Evolutionary conservation across 1,284 basidiomycete genomes (phyloP).

Genomic region (Sanghuangporus baumii): DNA sequence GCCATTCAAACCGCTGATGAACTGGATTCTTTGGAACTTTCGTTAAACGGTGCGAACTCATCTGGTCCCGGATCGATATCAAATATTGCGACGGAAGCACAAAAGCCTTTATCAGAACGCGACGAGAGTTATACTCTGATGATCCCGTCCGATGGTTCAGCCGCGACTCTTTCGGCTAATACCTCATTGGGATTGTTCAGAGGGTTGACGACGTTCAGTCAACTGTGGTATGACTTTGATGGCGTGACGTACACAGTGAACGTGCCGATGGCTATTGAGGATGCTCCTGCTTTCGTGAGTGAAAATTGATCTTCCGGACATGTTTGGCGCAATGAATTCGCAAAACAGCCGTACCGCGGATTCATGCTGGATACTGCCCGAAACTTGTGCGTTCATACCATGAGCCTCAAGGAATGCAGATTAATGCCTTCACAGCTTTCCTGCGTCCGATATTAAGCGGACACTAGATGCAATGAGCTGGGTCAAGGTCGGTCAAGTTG

Average conservation of each 20-base stretch:
- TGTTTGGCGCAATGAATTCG: neutral
- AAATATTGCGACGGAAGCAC: constrained; percentile 50
- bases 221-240: constrained; percentile 62
- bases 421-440: constrained; percentile 42
- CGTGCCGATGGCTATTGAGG: constrained; percentile 55
- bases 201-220: constrained; percentile 79
- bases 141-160: constrained; percentile 54
- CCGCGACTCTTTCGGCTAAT: constrained; percentile 59
- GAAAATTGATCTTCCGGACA: neutral
- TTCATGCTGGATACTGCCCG: constrained; percentile 78
- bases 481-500: constrained; percentile 59
- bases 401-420: neutral
- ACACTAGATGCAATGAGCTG: constrained; percentile 82
- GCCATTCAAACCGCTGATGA: neutral
- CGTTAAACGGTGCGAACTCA: neutral
- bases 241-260: constrained; percentile 50
- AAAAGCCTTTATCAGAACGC: constrained; percentile 45
- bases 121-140: constrained; percentile 64
- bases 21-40: neutral
- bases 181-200: constrained; percentile 74
- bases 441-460: constrained; percentile 60
- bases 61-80: constrained; percentile 16
- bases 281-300: constrained; percentile 58
- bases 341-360: constrained; percentile 64
- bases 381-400: constrained; percentile 41